These are phyloP conservation scores for Phytomonas francai DNA, from an alignment of 208 protist species.

Conservation along the genomic window DNA sequence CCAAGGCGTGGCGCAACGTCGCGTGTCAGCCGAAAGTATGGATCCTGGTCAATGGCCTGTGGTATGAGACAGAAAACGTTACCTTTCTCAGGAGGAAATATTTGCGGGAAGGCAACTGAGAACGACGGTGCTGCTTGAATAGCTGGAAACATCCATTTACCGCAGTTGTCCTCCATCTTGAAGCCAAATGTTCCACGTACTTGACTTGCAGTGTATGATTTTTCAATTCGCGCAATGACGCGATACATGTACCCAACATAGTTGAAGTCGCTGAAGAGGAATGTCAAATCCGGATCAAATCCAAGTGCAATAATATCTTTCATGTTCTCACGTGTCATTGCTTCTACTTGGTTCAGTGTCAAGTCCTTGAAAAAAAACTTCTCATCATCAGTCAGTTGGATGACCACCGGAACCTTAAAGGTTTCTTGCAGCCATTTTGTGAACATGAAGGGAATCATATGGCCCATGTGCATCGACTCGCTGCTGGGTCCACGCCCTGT, in stretches of 20 bases:
- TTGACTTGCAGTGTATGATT: conserved; percentile 92
- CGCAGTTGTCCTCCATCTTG: conserved; percentile 93
- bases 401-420: conserved; percentile 98
- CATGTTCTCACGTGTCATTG: conserved; percentile 94
- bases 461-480: conserved; percentile 98
- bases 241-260: conserved; percentile 96
- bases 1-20: conserved; percentile 96
- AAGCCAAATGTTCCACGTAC: conserved; percentile 96
- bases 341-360: conserved; percentile 89
- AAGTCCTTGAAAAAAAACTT: conserved; percentile 99
- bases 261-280: conserved; percentile 99
- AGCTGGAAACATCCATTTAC: conserved; percentile 96
- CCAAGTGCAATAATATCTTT: conserved; percentile 99
- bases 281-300: conserved; percentile 98
- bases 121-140: conserved; percentile 98
- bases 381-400: conserved; percentile 99
- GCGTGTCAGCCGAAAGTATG: conserved; percentile 99
- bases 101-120: conserved; percentile 94
- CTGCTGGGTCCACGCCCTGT: conserved; percentile 98
- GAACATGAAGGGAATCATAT: conserved; percentile 99
- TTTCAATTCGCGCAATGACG: conserved; percentile 94
- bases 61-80: conserved; percentile 98
- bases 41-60: conserved; percentile 97
- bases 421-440: conserved; percentile 99
- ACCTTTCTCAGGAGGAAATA: conserved; percentile 85